Percentiles rank a stretch among this genome's conserved stretches.
phyloP scores from a whole-genome alignment of 164 flowering plant genomes.

The Tetrastigma voinierianum region DNA sequence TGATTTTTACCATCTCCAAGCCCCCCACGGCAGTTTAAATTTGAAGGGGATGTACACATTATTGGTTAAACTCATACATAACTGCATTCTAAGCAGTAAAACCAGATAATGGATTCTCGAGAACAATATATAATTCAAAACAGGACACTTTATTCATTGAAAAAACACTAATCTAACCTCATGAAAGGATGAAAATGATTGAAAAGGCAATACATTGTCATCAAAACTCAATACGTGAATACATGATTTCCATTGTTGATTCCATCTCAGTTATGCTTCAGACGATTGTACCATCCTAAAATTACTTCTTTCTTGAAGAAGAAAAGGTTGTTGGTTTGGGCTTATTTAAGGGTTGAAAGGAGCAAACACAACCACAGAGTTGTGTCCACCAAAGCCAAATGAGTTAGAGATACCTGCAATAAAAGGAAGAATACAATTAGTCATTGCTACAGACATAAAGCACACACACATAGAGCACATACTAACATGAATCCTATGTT shows the following conservation, averaged over 20 bases:
- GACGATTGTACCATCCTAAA: not conserved
- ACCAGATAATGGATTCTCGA: not conserved
- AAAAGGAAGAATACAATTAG: slow-evolving; percentile 11
- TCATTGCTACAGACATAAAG: too few relatives aligned
- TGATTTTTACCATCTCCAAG: too few relatives aligned
- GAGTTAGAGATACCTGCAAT: slow-evolving; percentile 67
- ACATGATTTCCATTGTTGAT: not conserved
- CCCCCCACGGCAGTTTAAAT: too few relatives aligned
- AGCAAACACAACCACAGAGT: slow-evolving; percentile 69
- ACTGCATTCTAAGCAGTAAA: slow-evolving; percentile 1
- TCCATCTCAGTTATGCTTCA: not conserved
- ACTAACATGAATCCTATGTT: slow-evolving; percentile 78
- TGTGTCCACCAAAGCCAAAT: slow-evolving; percentile 75
- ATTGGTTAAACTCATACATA: not conserved
- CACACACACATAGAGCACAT: slow-evolving; percentile 19
- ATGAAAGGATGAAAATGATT: not conserved
- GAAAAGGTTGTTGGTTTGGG: not conserved
- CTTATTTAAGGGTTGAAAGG: slow-evolving; percentile 49
- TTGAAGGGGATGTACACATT: too few relatives aligned
- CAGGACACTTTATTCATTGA: not conserved
- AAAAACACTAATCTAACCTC: not conserved
- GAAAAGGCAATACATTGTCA: slow-evolving; percentile 2
- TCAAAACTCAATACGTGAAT: not conserved
- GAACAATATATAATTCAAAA: not conserved
- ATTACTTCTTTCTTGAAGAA: not conserved